These are phyloP conservation scores for Populus tomentosa DNA, from an alignment of 441 rosid species.

Conservation along the genomic window DNA sequence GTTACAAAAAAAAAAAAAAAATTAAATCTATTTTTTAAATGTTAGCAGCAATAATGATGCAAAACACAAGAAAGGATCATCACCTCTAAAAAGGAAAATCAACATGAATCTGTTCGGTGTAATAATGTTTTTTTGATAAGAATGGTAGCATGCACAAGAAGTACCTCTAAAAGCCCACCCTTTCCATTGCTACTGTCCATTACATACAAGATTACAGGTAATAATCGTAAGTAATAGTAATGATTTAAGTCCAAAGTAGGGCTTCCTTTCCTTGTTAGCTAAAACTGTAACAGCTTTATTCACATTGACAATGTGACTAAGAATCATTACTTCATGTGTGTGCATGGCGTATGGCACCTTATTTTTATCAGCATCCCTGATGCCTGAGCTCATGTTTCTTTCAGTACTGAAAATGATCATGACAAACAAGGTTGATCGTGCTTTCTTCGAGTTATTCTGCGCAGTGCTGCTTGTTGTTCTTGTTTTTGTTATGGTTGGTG, in stretches of 20 bases:
- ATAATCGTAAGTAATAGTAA: not conserved
- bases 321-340: not conserved
- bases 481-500: not conserved
- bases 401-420: not conserved
- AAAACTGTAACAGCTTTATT: conserved; percentile 20
- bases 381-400: not conserved
- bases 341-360: conserved; percentile 1
- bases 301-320: conserved; percentile 36
- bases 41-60: too few relatives aligned
- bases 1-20: too few relatives aligned
- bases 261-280: not conserved
- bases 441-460: conserved; percentile 5
- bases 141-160: not conserved
- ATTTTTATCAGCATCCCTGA: not conserved
- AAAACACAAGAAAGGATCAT: not conserved
- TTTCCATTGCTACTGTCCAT: not conserved
- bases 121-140: not conserved
- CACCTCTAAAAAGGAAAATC: too few relatives aligned
- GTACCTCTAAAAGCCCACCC: not conserved
- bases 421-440: not conserved
- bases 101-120: not conserved
- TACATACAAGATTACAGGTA: not conserved
- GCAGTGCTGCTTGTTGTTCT: not conserved
- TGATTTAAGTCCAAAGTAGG: not conserved
- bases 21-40: too few relatives aligned